Evolutionary conservation across 208 protist species (phyloP).

Genomic region (Acanthamoeba lenticulata): DNA sequence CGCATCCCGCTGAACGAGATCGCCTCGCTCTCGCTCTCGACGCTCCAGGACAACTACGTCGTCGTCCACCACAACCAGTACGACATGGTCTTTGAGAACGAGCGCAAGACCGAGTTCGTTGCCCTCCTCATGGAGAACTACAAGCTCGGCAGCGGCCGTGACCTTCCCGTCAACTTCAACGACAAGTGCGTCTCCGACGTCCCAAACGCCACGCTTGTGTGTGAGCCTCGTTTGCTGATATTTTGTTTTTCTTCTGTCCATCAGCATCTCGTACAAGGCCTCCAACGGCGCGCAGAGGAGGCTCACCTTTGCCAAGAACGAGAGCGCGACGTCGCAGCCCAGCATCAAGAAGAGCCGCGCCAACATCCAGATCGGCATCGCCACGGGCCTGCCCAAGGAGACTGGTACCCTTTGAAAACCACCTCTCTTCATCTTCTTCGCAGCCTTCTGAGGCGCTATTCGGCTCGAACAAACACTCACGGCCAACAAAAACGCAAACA

Average conservation of each 20-base stretch:
- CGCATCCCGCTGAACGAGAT: constrained; percentile 67
- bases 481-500: too few relatives aligned
- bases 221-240: neutral
- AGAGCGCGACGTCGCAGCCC: neutral
- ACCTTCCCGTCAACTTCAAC: constrained; percentile 77
- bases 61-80: constrained; percentile 78
- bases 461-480: neutral
- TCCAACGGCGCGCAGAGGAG: constrained; percentile 75
- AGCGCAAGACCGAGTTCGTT: constrained; percentile 87
- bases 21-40: constrained; percentile 53
- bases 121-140: constrained; percentile 81
- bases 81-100: constrained; percentile 83
- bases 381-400: constrained; percentile 73
- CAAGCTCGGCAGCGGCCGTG: constrained; percentile 34
- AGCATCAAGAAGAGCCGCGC: constrained; percentile 72
- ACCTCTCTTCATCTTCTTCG: neutral
- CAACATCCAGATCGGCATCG: constrained; percentile 71
- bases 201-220: neutral
- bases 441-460: neutral
- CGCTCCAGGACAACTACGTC: constrained; percentile 74
- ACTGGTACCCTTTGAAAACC: constrained; percentile 20
- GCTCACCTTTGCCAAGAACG: constrained; percentile 54
- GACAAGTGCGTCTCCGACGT: constrained; percentile 52
- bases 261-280: constrained; percentile 76
- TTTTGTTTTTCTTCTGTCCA: neutral